Conservation (phyloP, 768 basidiomycete genomes). For the Boletus huronensis region DNA sequence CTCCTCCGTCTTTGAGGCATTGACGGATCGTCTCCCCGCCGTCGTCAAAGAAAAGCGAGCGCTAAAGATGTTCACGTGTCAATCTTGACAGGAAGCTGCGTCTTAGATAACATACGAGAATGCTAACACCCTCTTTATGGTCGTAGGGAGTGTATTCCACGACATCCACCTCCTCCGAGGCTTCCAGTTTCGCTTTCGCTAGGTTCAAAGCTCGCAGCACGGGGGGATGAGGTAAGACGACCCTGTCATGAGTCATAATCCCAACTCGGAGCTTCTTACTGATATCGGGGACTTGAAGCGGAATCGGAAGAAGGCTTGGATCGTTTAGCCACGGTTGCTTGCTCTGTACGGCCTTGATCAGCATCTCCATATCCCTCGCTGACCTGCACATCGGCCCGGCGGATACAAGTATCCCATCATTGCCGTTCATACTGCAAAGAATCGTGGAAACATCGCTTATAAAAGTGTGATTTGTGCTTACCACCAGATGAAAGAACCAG, state of each 20-base stretch:
- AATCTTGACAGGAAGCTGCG: neutral
- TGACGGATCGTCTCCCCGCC: constrained; percentile 31
- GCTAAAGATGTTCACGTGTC: constrained; percentile 18
- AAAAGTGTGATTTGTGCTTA: constrained; percentile 7
- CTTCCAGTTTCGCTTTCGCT: constrained; percentile 34
- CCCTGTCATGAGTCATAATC: constrained; percentile 34
- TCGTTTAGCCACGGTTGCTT: constrained; percentile 41
- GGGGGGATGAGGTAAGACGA: constrained; percentile 42
- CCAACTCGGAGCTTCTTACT: constrained; percentile 30
- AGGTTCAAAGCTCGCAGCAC: constrained; percentile 38
- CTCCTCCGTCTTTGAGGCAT: constrained; percentile 29
- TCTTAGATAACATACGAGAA: constrained; percentile 29
- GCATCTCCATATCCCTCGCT: constrained; percentile 24
- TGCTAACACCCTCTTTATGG: constrained; percentile 33
- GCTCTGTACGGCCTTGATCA: constrained; percentile 23
- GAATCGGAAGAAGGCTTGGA: constrained; percentile 33
- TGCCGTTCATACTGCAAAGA: constrained; percentile 25
- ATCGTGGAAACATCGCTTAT: constrained; percentile 1
- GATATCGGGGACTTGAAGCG: constrained; percentile 23
- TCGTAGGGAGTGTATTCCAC: constrained; percentile 35
- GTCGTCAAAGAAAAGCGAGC: constrained; percentile 38
- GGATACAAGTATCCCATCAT: constrained; percentile 10
- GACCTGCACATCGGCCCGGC: constrained; percentile 28
- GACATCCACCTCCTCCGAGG: constrained; percentile 34
- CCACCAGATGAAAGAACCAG: constrained; percentile 10